Base-by-base conservation (phyloP, 371 early-diverging fungal genomes). In the Mucor plumbeus region DNA sequence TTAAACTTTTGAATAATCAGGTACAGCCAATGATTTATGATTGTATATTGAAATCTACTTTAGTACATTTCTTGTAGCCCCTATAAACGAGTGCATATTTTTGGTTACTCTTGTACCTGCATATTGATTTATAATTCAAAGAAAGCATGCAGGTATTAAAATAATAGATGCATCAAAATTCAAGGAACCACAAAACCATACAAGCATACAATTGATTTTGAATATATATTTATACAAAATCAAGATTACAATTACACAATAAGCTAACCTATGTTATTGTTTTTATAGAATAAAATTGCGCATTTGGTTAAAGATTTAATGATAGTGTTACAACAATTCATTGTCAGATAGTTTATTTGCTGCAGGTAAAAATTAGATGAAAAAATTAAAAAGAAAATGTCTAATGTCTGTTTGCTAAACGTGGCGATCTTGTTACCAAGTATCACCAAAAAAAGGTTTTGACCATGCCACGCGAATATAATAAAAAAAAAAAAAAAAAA, bases 371-470 rank as follows among this genome's bases (percentile, higher is more conserved):
- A 50, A 17, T 50, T 50, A 3, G 50, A 50, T 50, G 13, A 21
- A 50, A 50, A 41, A 38, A 10, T 38, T 26, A 50, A 9, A 26
- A 13, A 21, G 26, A 11, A 4, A 9, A 38, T 38, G 11, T 38
- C 21, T 50, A 44, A 44, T 44, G 44, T 44, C 44, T 44, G n/a
- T 44, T 44, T 44, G 44, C 44, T 44, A 50, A 50, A 50, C 50
- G 50, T 50, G 50, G 50, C 50, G 50, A 50, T 50, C 50, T 19
- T 50, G 50, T 50, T 11, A 21, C 50, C 50, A 50, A 50, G 50
- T 50, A 50, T 50, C 50, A 50, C 50, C 50, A 21, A 50, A 50
- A 50, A 50, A 50, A 50, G 50, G 21, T 50, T 50, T 50, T 50
- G 26, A 50, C 26, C 50, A 50, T 50, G 50, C 50, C 50, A 50